phyloP scores from a whole-genome alignment of 176 grass and related monocot genomes.

The Carex pumila region DNA sequence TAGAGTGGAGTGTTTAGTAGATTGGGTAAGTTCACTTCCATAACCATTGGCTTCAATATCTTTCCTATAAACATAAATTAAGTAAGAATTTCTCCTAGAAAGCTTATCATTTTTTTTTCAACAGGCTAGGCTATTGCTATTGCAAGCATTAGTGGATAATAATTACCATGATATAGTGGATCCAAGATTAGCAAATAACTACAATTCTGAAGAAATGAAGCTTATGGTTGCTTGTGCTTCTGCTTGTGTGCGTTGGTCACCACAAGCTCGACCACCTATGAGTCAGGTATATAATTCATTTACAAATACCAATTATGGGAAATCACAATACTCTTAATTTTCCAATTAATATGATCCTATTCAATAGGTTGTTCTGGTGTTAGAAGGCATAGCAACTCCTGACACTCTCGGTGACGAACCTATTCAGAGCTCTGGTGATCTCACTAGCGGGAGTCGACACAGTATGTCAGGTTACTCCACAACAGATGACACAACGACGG shows the following conservation, averaged over 20 bases:
- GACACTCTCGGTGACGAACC: neutral
- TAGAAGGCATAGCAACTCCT: slow-evolving; percentile 4
- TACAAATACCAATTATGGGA: neutral
- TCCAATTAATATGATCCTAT: neutral
- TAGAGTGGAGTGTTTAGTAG: neutral
- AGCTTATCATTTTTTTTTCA: neutral
- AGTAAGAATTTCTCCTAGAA: neutral
- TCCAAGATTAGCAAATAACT: slow-evolving; percentile 19
- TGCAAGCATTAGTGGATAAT: neutral
- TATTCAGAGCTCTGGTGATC: neutral
- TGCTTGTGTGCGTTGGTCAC: slow-evolving; percentile 18
- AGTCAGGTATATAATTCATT: slow-evolving; percentile 13
- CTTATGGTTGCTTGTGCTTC: slow-evolving; percentile 26
- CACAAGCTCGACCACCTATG: slow-evolving; percentile 7
- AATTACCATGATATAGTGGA: slow-evolving; percentile 6
- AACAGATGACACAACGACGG: neutral
- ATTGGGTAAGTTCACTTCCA: slow-evolving; percentile 4
- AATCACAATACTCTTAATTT: neutral
- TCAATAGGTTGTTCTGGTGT: slow-evolving; percentile 21
- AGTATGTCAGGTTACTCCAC: neutral
- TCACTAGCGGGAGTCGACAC: neutral
- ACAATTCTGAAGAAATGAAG: slow-evolving; percentile 12
- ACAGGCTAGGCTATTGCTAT: slow-evolving; percentile 20
- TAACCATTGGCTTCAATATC: neutral
- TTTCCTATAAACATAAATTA: neutral